Conservation (phyloP, 2,329 filamentous ascomycete genomes). For the Claviceps purpurea region DNA sequence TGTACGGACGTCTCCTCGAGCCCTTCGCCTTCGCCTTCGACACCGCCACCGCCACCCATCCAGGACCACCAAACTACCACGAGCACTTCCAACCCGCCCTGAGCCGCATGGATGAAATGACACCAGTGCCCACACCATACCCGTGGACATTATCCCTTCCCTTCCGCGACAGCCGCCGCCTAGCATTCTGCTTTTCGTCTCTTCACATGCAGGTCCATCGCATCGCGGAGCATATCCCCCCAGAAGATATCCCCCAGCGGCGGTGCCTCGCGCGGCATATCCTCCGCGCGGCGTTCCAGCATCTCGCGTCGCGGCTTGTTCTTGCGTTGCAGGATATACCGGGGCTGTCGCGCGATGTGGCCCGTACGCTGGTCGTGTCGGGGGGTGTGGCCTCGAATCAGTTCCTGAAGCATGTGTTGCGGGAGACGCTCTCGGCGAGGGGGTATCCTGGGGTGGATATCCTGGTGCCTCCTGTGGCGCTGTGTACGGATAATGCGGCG, state of each 20-base stretch:
- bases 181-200: constrained; percentile 62
- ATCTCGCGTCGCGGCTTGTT: constrained; percentile 63
- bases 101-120: constrained; percentile 44
- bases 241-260: constrained; percentile 45
- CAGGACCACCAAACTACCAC: constrained; percentile 12
- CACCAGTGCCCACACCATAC: constrained; percentile 24
- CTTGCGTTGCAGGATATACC: constrained; percentile 41
- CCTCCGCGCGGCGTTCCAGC: constrained; percentile 78
- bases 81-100: constrained; percentile 43
- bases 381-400: constrained; percentile 83
- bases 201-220: constrained; percentile 42
- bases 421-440: constrained; percentile 45
- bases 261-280: constrained; percentile 54
- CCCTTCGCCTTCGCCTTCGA: constrained; percentile 54
- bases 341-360: constrained; percentile 18
- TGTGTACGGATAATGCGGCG: constrained; percentile 91
- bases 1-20: constrained; percentile 74
- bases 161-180: constrained; percentile 39
- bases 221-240: constrained; percentile 26
- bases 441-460: constrained; percentile 50
- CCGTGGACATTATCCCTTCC: constrained; percentile 59
- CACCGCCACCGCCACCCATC: constrained; percentile 13
- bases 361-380: constrained; percentile 58
- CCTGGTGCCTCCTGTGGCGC: constrained; percentile 57
- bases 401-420: constrained; percentile 58